These are phyloP conservation scores for Aspergillus ochraceus DNA, from an alignment of 2,329 filamentous ascomycete genomes.

Conservation along the genomic window DNA sequence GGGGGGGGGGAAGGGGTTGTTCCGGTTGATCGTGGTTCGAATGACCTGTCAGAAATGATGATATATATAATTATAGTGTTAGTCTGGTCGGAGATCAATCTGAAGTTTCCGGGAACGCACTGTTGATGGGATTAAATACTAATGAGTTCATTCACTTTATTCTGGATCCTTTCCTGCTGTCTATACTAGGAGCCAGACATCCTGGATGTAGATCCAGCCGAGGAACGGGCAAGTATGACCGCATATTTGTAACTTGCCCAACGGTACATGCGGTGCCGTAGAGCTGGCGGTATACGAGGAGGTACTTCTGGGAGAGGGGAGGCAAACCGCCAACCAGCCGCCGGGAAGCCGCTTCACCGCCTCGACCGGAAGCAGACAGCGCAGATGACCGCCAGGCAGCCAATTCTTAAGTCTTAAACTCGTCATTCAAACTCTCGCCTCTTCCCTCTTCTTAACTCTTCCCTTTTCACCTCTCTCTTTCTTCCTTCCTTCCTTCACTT, in stretches of 20 bases:
- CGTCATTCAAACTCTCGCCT: conserved; percentile 16
- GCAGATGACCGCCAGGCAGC: conserved; percentile 18
- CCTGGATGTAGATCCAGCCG: too few relatives aligned
- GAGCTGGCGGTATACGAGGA: background rate
- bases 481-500: background rate
- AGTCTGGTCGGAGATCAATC: too few relatives aligned
- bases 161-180: too few relatives aligned
- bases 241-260: background rate
- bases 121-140: too few relatives aligned
- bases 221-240: background rate
- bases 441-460: conserved; percentile 18
- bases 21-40: too few relatives aligned
- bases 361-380: conserved; percentile 21
- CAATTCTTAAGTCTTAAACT: conserved; percentile 12
- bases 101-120: too few relatives aligned
- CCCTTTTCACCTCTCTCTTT: conserved; percentile 10
- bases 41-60: background rate
- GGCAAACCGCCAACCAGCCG: conserved; percentile 4
- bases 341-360: conserved; percentile 24
- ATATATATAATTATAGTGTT: too few relatives aligned
- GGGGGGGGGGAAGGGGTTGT: background rate
- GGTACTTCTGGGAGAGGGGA: background rate
- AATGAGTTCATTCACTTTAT: too few relatives aligned
- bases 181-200: too few relatives aligned
- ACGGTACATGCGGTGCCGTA: background rate